A percentile compares a stretch with the other conserved stretches of the same genome.
phyloP scores from a whole-genome alignment of 148 eudicot species.

The Gaultheria prostrata region DNA sequence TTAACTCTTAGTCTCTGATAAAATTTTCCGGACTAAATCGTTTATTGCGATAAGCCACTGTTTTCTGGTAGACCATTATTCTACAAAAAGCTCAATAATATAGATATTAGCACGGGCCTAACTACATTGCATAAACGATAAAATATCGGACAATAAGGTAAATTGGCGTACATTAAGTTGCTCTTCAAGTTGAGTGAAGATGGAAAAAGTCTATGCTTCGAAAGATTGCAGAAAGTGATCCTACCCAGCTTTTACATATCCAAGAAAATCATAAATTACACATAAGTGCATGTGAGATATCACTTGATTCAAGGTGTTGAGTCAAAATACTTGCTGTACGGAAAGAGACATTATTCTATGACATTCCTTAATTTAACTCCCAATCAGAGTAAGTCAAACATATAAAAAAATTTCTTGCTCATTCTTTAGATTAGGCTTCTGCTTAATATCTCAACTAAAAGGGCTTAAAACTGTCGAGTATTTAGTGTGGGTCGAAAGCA shows the following conservation, averaged over 20 bases:
- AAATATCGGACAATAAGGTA: not conserved
- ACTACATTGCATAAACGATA: not conserved
- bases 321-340: not conserved
- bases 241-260: not conserved
- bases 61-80: not conserved
- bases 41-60: not conserved
- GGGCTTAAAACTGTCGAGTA: not conserved
- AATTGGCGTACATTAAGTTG: not conserved
- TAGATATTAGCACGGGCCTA: not conserved
- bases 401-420: not conserved
- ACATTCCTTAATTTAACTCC: not conserved
- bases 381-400: not conserved
- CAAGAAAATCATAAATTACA: not conserved
- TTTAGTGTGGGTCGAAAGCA: not conserved
- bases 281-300: not conserved
- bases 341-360: not conserved
- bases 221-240: not conserved
- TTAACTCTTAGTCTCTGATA: not conserved
- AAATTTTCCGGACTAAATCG: not conserved
- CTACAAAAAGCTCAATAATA: not conserved
- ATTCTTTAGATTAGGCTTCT: not conserved
- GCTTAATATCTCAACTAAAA: not conserved
- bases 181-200: conserved; percentile 3
- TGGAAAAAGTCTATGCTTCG: not conserved
- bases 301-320: not conserved